Percentiles rank a stretch among this genome's conserved stretches.
These are phyloP conservation scores for Pseudophaeomoniella oleicola DNA, from an alignment of 2,329 filamentous ascomycete genomes.

Conservation along the genomic window DNA sequence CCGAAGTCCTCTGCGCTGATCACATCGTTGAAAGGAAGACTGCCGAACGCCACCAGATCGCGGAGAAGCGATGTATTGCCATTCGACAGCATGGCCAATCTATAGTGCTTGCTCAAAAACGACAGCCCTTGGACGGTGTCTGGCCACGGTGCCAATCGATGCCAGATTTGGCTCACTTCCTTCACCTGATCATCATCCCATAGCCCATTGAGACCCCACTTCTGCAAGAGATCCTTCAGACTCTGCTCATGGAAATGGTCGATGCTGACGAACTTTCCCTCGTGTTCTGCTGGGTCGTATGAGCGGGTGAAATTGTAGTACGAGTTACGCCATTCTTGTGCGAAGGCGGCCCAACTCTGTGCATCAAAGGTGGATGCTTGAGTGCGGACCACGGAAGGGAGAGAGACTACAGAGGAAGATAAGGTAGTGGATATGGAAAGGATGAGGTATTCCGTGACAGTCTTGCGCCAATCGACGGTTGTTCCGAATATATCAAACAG, in stretches of 20 bases:
- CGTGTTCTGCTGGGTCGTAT: constrained; percentile 17
- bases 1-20: constrained; percentile 56
- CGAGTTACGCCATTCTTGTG: constrained; percentile 53
- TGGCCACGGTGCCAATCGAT: constrained; percentile 54
- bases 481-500: constrained; percentile 21
- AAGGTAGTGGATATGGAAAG: constrained; percentile 34
- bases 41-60: constrained; percentile 46
- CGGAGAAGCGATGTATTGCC: constrained; percentile 53
- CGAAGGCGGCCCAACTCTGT: constrained; percentile 49
- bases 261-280: constrained; percentile 47
- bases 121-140: constrained; percentile 45
- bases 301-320: constrained; percentile 48
- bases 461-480: constrained; percentile 59
- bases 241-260: constrained; percentile 57
- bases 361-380: constrained; percentile 37
- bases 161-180: constrained; percentile 55
- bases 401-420: constrained; percentile 26
- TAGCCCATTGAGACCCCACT: constrained; percentile 42
- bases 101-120: constrained; percentile 39
- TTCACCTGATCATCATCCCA: constrained; percentile 50
- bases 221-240: constrained; percentile 41
- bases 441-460: constrained; percentile 46
- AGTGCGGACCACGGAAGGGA: constrained; percentile 32
- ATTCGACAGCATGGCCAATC: constrained; percentile 58
- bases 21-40: constrained; percentile 47